Evolutionary conservation across 2,329 filamentous ascomycete genomes (phyloP).

Genomic region (Hortaea werneckii): DNA sequence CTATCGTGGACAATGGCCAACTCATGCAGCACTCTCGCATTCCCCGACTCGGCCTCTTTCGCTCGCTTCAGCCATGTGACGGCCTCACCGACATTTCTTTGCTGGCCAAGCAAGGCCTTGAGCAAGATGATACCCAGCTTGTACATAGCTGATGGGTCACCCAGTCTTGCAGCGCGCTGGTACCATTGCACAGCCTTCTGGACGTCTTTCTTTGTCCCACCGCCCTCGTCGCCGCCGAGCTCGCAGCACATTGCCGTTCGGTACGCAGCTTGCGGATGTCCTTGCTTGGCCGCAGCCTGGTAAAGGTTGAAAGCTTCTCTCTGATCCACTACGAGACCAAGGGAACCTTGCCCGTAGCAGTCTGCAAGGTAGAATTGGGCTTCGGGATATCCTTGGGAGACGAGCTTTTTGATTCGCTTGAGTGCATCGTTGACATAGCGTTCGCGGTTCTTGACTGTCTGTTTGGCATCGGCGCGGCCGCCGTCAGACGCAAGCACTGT

Average conservation of each 20-base stretch:
- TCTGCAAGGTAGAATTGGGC: constrained; percentile 94
- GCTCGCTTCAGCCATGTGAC: constrained; percentile 89
- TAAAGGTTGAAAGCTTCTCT: constrained; percentile 93
- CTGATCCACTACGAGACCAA: constrained; percentile 70
- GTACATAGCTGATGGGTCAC: constrained; percentile 92
- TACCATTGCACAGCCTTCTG: constrained; percentile 98
- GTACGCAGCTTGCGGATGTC: constrained; percentile 80
- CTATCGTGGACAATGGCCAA: constrained; percentile 57
- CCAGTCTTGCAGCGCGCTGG: constrained; percentile 78
- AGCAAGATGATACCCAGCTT: constrained; percentile 94
- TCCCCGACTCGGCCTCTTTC: constrained; percentile 80
- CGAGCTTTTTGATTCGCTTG: constrained; percentile 85
- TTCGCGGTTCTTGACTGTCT: constrained; percentile 58
- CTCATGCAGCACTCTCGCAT: constrained; percentile 91
- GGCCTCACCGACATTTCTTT: constrained; percentile 71
- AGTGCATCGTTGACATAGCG: constrained; percentile 76
- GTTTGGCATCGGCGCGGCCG: constrained; percentile 57
- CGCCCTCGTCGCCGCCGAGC: constrained; percentile 86
- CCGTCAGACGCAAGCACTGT: constrained; percentile 68
- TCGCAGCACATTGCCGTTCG: constrained; percentile 95
- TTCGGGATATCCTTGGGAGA: constrained; percentile 60
- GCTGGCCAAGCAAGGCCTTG: constrained; percentile 86
- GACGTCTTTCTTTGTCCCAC: constrained; percentile 82
- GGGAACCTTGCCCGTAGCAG: constrained; percentile 68
- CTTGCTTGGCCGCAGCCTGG: constrained; percentile 82